phyloP scores from a whole-genome alignment of 768 basidiomycete species.

The Boletus coccyginus region DNA sequence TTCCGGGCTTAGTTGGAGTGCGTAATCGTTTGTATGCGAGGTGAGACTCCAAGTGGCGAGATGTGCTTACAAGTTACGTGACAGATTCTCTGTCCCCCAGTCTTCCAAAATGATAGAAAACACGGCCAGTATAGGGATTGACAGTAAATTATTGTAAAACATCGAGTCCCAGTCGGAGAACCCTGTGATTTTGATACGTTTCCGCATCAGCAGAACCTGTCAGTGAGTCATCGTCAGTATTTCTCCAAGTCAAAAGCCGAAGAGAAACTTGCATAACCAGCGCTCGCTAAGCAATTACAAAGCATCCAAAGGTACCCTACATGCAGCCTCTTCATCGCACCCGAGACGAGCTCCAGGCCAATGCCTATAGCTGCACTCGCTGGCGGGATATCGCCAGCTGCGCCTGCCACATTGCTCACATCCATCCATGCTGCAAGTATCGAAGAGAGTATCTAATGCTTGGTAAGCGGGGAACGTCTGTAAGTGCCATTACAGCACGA shows the following conservation, averaged over 20 bases:
- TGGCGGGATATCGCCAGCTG: conserved; percentile 22
- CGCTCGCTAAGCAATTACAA: conserved; percentile 85
- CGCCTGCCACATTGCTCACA: conserved; percentile 43
- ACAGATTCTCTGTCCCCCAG: conserved; percentile 79
- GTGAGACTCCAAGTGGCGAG: neutral
- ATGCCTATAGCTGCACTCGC: conserved; percentile 26
- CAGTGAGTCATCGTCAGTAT: neutral
- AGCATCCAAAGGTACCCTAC: conserved; percentile 97
- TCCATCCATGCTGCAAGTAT: conserved; percentile 97
- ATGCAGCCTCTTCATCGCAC: conserved; percentile 54
- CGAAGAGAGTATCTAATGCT: conserved; percentile 78
- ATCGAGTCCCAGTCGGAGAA: conserved; percentile 99
- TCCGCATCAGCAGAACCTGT: conserved; percentile 94
- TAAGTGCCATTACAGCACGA: neutral
- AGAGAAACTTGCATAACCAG: conserved; percentile 70
- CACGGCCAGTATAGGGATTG: conserved; percentile 85
- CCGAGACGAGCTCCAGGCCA: conserved; percentile 38
- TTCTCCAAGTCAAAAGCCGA: neutral
- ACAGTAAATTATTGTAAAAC: conserved; percentile 97
- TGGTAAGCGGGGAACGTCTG: neutral
- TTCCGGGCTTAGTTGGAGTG: conserved; percentile 57
- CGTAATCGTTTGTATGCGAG: neutral
- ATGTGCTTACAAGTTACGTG: conserved; percentile 81
- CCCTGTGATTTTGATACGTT: conserved; percentile 90
- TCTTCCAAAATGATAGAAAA: conserved; percentile 86